These are phyloP conservation scores for Arthrobotrys megalospora DNA, from an alignment of 2,329 filamentous ascomycete genomes.

Conservation along the genomic window DNA sequence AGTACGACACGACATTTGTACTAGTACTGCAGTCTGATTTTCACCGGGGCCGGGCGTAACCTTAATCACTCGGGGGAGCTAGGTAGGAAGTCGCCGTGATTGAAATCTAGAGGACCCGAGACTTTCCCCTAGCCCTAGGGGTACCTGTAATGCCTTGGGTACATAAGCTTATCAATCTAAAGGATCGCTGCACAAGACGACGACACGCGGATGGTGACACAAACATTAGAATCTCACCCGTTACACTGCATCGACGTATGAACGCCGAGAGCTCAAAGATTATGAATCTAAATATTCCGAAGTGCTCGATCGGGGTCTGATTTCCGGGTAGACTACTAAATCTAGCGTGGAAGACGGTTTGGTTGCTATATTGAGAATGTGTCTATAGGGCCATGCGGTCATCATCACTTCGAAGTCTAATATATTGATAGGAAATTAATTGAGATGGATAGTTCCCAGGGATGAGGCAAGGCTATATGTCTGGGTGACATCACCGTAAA, in stretches of 20 bases:
- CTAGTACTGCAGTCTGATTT: background rate
- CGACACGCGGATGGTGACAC: constrained; percentile 26
- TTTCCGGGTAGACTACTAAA: constrained; percentile 9
- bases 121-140: background rate
- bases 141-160: background rate
- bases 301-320: constrained; percentile 16
- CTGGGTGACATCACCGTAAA: background rate
- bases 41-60: background rate
- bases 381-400: constrained; percentile 4
- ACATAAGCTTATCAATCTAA: background rate
- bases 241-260: constrained; percentile 28
- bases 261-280: background rate
- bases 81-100: too few relatives aligned
- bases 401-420: constrained; percentile 7
- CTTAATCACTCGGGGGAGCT: background rate
- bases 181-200: constrained; percentile 1
- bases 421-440: background rate
- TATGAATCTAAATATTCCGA: constrained; percentile 21
- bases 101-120: background rate
- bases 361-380: background rate
- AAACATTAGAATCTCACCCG: constrained; percentile 15
- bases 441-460: background rate
- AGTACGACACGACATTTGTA: constrained; percentile 1
- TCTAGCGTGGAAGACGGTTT: background rate
- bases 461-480: background rate